phyloP scores from a whole-genome alignment of 1,284 basidiomycete genomes.

The Cutaneotrichosporon sp. region DNA sequence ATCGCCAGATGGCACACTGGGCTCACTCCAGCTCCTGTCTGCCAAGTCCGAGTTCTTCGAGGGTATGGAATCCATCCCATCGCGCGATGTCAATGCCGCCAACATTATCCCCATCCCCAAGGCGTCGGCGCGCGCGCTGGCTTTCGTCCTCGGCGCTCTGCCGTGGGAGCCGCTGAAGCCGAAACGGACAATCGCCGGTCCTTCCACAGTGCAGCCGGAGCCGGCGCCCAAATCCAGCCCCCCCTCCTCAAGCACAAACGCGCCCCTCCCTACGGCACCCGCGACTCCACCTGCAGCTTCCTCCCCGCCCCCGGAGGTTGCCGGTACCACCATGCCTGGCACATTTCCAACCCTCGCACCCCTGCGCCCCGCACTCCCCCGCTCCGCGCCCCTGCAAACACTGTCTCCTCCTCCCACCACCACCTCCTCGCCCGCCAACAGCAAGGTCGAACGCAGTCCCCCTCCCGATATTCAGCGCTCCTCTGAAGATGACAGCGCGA shows the following conservation, averaged over 20 bases:
- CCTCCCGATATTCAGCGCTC: not conserved
- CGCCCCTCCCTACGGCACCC: too few species aligned
- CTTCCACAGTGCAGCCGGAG: too few species aligned
- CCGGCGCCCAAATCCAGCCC: too few species aligned
- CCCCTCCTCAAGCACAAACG: too few species aligned
- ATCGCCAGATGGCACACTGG: too few species aligned
- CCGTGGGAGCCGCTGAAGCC: not conserved
- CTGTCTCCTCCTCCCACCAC: too few species aligned
- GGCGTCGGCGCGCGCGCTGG: not conserved
- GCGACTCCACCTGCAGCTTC: not conserved
- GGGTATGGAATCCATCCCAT: not conserved
- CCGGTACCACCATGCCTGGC: too few species aligned
- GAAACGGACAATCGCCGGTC: too few species aligned
- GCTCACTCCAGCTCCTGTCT: not conserved
- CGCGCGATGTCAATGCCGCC: not conserved
- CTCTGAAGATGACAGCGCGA: not conserved
- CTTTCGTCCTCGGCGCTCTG: not conserved
- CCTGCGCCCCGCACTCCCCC: not conserved
- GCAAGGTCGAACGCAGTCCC: not conserved
- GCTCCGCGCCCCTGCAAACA: not conserved
- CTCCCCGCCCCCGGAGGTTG: too few species aligned
- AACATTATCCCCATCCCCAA: not conserved
- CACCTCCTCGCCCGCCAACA: too few species aligned
- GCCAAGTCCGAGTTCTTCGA: conserved; percentile 1
- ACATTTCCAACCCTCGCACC: too few species aligned